These are phyloP conservation scores for Aspergillus sp. DNA, from an alignment of 2,329 filamentous ascomycete species.

Conservation along the genomic window DNA sequence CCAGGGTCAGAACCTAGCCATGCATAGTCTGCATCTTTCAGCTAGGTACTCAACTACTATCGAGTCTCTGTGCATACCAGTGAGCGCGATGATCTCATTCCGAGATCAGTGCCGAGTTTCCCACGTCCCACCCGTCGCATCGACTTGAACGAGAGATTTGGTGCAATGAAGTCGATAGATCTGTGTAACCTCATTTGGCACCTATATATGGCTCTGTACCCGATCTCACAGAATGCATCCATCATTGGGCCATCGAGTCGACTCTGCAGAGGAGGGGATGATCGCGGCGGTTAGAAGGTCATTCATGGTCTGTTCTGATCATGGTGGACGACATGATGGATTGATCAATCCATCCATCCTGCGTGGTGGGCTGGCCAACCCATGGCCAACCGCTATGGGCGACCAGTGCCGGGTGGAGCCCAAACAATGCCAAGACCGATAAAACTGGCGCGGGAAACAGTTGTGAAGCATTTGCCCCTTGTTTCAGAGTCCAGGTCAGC, in stretches of 20 bases:
- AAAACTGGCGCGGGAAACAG: slow-evolving; percentile 35
- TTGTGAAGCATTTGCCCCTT: slow-evolving; percentile 34
- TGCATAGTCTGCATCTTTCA: too few species aligned
- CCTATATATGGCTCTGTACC: too few species aligned
- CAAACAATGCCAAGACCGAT: slow-evolving; percentile 23
- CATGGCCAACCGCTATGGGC: background rate
- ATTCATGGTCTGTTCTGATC: background rate
- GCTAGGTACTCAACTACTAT: too few species aligned
- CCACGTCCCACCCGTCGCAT: too few species aligned
- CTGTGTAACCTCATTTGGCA: too few species aligned
- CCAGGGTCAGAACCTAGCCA: too few species aligned
- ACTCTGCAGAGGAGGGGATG: background rate
- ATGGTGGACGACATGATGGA: background rate
- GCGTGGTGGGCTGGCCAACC: background rate
- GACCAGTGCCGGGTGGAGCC: slow-evolving; percentile 5
- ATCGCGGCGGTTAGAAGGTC: background rate
- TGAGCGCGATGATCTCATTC: too few species aligned
- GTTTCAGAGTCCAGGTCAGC: slow-evolving; percentile 34
- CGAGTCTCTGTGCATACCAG: too few species aligned
- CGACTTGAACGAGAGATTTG: too few species aligned
- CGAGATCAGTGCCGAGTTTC: too few species aligned
- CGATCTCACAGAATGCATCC: background rate
- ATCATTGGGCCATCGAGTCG: background rate
- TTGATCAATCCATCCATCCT: too few species aligned
- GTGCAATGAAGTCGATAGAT: too few species aligned